Evolutionary conservation across 176 grass and related monocot species (phyloP).

Genomic region (Lolium multiflorum): DNA sequence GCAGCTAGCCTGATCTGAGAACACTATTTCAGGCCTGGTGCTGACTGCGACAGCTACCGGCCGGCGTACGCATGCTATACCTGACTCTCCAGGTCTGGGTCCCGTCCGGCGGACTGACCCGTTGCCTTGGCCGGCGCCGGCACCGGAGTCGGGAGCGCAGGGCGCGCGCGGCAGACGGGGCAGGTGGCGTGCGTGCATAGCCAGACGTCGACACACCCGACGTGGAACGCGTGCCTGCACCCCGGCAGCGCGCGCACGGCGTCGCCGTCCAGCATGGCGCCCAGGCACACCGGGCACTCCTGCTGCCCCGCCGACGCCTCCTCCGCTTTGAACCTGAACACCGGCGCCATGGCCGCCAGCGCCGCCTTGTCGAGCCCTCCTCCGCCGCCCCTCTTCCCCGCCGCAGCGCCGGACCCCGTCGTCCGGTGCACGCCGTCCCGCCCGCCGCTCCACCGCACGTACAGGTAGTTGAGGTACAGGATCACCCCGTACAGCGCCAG

Average conservation of each 20-base stretch:
- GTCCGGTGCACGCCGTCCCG: slow-evolving; percentile 56
- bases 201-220: slow-evolving; percentile 56
- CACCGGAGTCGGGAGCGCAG: slow-evolving; percentile 33
- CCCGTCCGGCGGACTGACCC: slow-evolving; percentile 12
- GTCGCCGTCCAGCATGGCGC: slow-evolving; percentile 63
- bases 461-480: slow-evolving; percentile 67
- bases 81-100: slow-evolving; percentile 50
- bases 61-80: slow-evolving; percentile 12
- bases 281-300: slow-evolving; percentile 66
- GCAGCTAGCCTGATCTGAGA: not conserved
- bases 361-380: slow-evolving; percentile 51
- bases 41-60: not conserved
- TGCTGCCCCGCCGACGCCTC: not conserved
- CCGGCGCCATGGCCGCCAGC: slow-evolving; percentile 53
- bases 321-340: slow-evolving; percentile 44
- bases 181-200: slow-evolving; percentile 55
- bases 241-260: slow-evolving; percentile 60
- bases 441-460: slow-evolving; percentile 59
- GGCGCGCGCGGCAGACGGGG: slow-evolving; percentile 59
- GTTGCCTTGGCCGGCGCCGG: slow-evolving; percentile 10
- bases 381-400: slow-evolving; percentile 20
- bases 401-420: not conserved
- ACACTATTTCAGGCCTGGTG: too few relatives aligned
- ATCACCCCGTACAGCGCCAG: slow-evolving; percentile 57
- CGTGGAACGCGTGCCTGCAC: slow-evolving; percentile 64